Base-by-base conservation (phyloP, 805 yeast species). In the Pichia scutulata region DNA sequence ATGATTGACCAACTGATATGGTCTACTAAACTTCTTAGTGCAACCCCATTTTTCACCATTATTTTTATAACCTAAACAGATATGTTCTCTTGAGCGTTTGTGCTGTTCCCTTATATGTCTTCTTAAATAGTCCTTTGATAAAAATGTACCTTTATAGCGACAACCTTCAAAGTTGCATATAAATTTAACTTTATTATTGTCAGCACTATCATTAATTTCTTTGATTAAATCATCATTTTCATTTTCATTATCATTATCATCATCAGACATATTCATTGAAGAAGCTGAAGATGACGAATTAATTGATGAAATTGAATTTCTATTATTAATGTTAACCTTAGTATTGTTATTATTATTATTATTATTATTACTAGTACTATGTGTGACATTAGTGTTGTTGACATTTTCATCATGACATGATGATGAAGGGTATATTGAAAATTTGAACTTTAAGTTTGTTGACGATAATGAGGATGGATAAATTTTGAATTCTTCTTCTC, bases 1-100 rank as follows among this genome's bases (percentile, higher is more conserved):
- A 50, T 65, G 69, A 48, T 65, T 65, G 10, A 65, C 63, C 33
- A 65, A 45, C 48, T 65, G 69, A 46, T 65, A 65, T 7, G 69
- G 69, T 46, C 69, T 51, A 47, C 62, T 64, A 47, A 65, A 65
- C 28, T 56, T 58, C 40, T 61, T 65, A 26, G 60, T 59, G 37
- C 69, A 65, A 3, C 69, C 69, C 69, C 69, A 65, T 14, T 43
- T 45, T 8, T 55, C 41, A 23, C 61, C 60, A 45, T 58, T 58
- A 10, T 44, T 16, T 24, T 51, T 50, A 40, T 43, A 41, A 8
- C 69, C 68, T 30, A 42, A 44, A 49, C 68, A 64, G 10, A 57
- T 54, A 43, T 64, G 67, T 12, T 56, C 56, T 22, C 54, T 57
- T 5, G 63, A 54, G 21, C 57, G 52, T 41, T 57, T 54, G 44